Base-by-base conservation (phyloP, 2,329 filamentous ascomycete genomes). In the Sphaerostilbella broomeana region DNA sequence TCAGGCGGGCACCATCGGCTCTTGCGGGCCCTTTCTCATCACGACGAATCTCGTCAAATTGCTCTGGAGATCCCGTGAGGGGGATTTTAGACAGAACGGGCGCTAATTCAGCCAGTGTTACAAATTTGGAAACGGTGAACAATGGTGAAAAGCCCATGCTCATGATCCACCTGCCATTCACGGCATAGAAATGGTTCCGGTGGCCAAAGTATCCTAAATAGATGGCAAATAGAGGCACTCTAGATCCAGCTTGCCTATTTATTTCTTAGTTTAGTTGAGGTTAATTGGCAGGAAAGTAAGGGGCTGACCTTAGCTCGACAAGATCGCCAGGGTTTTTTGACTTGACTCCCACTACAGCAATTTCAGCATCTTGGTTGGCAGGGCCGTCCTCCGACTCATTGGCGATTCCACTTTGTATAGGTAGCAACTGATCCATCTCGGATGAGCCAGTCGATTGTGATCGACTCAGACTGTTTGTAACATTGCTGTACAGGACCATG, bases 171-270 rank as follows among this genome's bases (percentile, higher is more conserved):
- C 67, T 69, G 46, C 74, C 75, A 12, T 64, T 69, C 47, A 55
- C 64, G 20, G 70, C 68, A 53, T 76, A 77, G 52, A 71, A 76
- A 52, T 77, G 72, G 47, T 75, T 62, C 28, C 68, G 60, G 13
- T 66, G 66, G 26, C 70, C 65, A 46, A 72, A 65, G 38, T 59
- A 65, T 11, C 73, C 73, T 6, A 79, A 59, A 47, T 70, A 75
- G 30, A 79, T 53, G 10, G 66, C 75, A 30, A 79, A 59, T 12
- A 74, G 46, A 4, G 69, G 67, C 15, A 68, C 57, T 18, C 70
- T 60, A 9, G 64, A 66, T n/a, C 59, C 55, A 7, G 57, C 48
- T 20, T 56, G 55, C 27, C 54, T 57, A 24, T 7, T 9, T 5
- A 6, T 18, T 10, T n/a, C 45, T 56, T n/a, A 54, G 44, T 33